phyloP scores from a whole-genome alignment of 176 grass and related monocot species.

The Stipa capillata region DNA sequence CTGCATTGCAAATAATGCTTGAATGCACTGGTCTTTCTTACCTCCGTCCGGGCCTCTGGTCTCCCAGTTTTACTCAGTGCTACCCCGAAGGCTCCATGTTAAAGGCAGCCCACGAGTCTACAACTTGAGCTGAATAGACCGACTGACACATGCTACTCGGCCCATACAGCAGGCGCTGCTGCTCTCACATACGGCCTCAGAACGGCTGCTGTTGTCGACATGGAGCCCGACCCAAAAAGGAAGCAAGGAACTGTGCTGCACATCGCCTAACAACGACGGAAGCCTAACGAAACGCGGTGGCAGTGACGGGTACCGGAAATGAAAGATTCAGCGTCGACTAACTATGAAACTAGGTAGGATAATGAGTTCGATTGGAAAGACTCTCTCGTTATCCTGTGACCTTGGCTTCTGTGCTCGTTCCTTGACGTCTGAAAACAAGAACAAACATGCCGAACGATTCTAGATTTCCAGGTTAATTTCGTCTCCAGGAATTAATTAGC shows the following conservation, averaged over 20 bases:
- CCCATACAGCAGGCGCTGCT: too few relatives aligned
- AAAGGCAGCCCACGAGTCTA: background rate
- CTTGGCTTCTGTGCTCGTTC: background rate
- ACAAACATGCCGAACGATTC: background rate
- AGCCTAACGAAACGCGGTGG: background rate
- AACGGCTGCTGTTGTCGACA: background rate
- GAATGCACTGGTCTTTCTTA: too few relatives aligned
- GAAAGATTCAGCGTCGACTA: background rate
- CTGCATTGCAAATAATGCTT: too few relatives aligned
- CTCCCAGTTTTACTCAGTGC: too few relatives aligned
- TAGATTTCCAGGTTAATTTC: constrained; percentile 7
- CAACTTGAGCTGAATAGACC: background rate
- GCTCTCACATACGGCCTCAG: too few relatives aligned
- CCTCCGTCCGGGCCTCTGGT: too few relatives aligned
- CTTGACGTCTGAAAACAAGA: background rate
- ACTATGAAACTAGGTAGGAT: background rate
- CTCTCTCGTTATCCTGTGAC: too few relatives aligned
- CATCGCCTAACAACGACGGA: background rate
- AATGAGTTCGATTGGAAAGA: background rate
- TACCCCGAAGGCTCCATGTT: too few relatives aligned
- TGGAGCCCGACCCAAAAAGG: background rate
- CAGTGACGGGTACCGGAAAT: background rate
- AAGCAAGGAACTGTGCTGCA: background rate
- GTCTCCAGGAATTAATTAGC: background rate
- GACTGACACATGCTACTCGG: too few relatives aligned